These are phyloP conservation scores for Xylaria sp. DNA, from an alignment of 2,329 filamentous ascomycete species.

Conservation along the genomic window DNA sequence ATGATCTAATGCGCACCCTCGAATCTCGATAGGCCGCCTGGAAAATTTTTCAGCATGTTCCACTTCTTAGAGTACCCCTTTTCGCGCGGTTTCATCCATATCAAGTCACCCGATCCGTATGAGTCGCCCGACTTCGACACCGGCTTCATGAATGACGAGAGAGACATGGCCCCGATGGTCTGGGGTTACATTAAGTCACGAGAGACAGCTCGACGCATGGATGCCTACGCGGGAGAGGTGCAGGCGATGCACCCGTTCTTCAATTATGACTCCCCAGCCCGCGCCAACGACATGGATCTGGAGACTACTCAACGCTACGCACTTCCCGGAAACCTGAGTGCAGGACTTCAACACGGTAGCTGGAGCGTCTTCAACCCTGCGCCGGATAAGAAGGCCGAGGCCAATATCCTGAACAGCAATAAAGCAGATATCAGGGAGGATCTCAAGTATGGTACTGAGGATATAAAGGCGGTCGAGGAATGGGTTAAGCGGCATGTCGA, in stretches of 20 bases:
- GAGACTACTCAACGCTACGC: conserved; percentile 80
- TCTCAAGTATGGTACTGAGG: conserved; percentile 71
- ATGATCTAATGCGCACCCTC: conserved; percentile 2
- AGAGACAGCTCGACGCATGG: conserved; percentile 81
- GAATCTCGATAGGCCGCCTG: conserved; percentile 66
- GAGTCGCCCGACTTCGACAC: conserved; percentile 81
- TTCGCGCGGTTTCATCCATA: conserved; percentile 77
- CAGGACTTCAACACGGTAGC: conserved; percentile 77
- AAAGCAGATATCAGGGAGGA: conserved; percentile 68
- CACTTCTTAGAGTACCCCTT: conserved; percentile 83
- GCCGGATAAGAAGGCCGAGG: conserved; percentile 60
- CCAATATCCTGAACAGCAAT: conserved; percentile 69
- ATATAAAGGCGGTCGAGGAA: conserved; percentile 74
- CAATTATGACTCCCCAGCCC: conserved; percentile 73
- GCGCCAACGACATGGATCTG: conserved; percentile 77
- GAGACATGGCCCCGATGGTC: conserved; percentile 86
- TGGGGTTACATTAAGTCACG: conserved; percentile 87
- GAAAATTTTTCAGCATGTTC: conserved; percentile 87
- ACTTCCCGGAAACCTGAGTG: conserved; percentile 75
- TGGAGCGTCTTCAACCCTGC: conserved; percentile 71
- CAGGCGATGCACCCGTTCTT: conserved; percentile 76
- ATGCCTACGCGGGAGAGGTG: conserved; percentile 80
- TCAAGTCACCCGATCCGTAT: conserved; percentile 77
- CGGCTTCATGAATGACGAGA: conserved; percentile 86
- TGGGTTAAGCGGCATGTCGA: conserved; percentile 78